These are phyloP conservation scores for Beauveria sp. DNA, from an alignment of 2,329 filamentous ascomycete genomes.

Conservation along the genomic window DNA sequence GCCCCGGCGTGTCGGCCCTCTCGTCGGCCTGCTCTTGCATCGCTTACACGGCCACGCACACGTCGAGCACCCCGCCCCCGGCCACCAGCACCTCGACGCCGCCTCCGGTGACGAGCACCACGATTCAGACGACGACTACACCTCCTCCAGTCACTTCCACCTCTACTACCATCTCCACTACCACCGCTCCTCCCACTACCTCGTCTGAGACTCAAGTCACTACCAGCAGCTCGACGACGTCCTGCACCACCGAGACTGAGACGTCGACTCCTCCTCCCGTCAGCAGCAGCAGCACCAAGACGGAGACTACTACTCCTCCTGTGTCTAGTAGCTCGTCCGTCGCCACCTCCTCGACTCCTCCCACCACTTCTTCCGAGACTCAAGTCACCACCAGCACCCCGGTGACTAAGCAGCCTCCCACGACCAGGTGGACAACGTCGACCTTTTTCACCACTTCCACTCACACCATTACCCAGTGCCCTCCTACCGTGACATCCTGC, in stretches of 20 bases:
- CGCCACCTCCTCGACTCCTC: not conserved
- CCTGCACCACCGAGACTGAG: conserved; percentile 23
- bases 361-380: not conserved
- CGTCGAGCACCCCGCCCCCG: conserved; percentile 11
- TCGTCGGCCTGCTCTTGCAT: conserved; percentile 32
- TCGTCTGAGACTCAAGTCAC: not conserved
- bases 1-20: conserved; percentile 18
- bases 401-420: conserved; percentile 2
- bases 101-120: conserved; percentile 4
- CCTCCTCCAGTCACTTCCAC: conserved; percentile 2
- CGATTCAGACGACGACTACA: not conserved
- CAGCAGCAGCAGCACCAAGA: not conserved
- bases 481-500: conserved; percentile 24
- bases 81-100: conserved; percentile 10
- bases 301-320: conserved; percentile 2
- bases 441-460: conserved; percentile 24
- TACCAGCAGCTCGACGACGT: conserved; percentile 16
- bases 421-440: conserved; percentile 21
- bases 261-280: conserved; percentile 6
- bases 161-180: conserved; percentile 3
- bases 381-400: conserved; percentile 11
- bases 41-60: conserved; percentile 27
- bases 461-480: conserved; percentile 18
- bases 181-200: conserved; percentile 10
- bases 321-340: not conserved